These are phyloP conservation scores for Cladosporium halotolerans DNA, from an alignment of 2,329 filamentous ascomycete genomes.

Conservation along the genomic window DNA sequence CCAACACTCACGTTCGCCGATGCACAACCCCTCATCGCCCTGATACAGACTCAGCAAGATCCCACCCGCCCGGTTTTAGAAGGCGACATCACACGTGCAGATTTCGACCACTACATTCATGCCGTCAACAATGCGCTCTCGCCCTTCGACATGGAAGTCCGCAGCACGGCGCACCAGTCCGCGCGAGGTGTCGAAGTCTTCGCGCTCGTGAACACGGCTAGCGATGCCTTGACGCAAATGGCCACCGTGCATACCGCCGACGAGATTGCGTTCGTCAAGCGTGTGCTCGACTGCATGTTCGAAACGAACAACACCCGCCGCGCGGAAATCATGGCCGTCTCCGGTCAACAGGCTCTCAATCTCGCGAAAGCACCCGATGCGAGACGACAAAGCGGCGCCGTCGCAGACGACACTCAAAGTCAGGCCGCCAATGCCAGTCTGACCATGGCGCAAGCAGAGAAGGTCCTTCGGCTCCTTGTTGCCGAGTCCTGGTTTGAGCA, in stretches of 20 bases:
- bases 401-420: slow-evolving; percentile 12
- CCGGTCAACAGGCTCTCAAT: slow-evolving; percentile 70
- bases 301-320: slow-evolving; percentile 73
- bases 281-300: slow-evolving; percentile 86
- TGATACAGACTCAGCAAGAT: slow-evolving; percentile 59
- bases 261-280: slow-evolving; percentile 83
- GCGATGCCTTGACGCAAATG: slow-evolving; percentile 77
- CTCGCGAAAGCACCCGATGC: slow-evolving; percentile 45
- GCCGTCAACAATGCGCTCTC: slow-evolving; percentile 67
- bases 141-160: slow-evolving; percentile 81
- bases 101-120: slow-evolving; percentile 63
- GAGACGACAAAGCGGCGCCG: slow-evolving; percentile 24
- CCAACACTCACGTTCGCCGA: slow-evolving; percentile 71
- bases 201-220: slow-evolving; percentile 81
- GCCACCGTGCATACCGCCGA: slow-evolving; percentile 75
- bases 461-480: slow-evolving; percentile 61
- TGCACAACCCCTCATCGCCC: slow-evolving; percentile 66
- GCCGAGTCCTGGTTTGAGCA: slow-evolving; percentile 80
- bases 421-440: slow-evolving; percentile 41
- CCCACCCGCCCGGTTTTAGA: slow-evolving; percentile 44
- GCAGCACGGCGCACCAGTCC: slow-evolving; percentile 63
- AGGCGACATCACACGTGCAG: slow-evolving; percentile 60
- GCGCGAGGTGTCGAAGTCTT: slow-evolving; percentile 53
- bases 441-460: slow-evolving; percentile 71
- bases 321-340: slow-evolving; percentile 79